Evolutionary conservation across 2,329 filamentous ascomycete species (phyloP).

Genomic region (Sclerotinia nivalis): DNA sequence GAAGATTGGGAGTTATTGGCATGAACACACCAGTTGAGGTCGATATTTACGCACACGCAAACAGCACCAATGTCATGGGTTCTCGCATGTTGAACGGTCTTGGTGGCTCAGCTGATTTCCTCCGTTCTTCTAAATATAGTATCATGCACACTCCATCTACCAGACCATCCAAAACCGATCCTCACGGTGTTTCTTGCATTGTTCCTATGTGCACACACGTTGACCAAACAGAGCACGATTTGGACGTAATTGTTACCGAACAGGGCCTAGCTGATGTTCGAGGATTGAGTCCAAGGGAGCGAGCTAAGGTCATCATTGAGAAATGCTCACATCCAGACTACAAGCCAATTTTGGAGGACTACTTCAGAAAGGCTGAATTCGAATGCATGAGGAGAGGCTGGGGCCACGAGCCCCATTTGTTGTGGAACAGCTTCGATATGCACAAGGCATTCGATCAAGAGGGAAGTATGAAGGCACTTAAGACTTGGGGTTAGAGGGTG

Average conservation of each 20-base stretch:
- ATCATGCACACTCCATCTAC: conserved; percentile 93
- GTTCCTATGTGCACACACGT: conserved; percentile 93
- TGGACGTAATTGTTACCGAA: conserved; percentile 81
- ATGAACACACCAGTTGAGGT: conserved; percentile 97
- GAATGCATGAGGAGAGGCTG: conserved; percentile 83
- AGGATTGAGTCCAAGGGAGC: conserved; percentile 75
- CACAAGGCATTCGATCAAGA: conserved; percentile 79
- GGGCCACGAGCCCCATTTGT: conserved; percentile 86
- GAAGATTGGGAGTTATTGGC: conserved; percentile 81
- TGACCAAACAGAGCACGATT: conserved; percentile 90
- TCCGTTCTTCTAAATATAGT: conserved; percentile 76
- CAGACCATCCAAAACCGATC: conserved; percentile 78
- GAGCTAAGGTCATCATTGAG: conserved; percentile 80
- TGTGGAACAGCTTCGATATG: conserved; percentile 87
- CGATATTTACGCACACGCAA: conserved; percentile 92
- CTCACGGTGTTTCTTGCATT: conserved; percentile 79
- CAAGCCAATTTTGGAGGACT: conserved; percentile 76
- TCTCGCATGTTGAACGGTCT: conserved; percentile 85
- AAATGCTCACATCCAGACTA: conserved; percentile 87
- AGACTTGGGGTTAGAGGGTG: conserved; percentile 38
- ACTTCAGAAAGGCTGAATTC: conserved; percentile 82
- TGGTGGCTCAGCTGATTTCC: conserved; percentile 79
- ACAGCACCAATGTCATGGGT: conserved; percentile 87
- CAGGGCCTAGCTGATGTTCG: conserved; percentile 81
- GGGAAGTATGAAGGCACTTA: conserved; percentile 70